Percentiles rank a stretch among this genome's conserved stretches.
Conservation (phyloP, 1,284 basidiomycete genomes). For the Fomitiporia mediterranea region DNA sequence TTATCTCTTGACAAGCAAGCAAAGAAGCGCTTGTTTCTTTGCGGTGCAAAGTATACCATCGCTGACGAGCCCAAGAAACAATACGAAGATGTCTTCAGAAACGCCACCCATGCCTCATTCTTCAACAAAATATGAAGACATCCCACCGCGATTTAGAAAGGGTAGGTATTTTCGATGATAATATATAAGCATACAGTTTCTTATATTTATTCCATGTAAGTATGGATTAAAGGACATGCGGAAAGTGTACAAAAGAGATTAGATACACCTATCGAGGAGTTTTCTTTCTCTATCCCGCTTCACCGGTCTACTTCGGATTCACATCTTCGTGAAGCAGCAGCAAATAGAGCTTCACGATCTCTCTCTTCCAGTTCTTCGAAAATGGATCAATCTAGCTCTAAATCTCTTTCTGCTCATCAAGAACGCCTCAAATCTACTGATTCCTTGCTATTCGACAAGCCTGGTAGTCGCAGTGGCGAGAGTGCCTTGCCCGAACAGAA, state of each 20-base stretch:
- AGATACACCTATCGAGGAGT: conserved; percentile 5
- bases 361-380: neutral
- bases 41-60: too few relatives aligned
- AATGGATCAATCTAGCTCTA: neutral
- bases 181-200: neutral
- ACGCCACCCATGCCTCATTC: conserved; percentile 13
- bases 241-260: conserved; percentile 12
- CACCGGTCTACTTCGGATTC: conserved; percentile 2
- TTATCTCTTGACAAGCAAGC: too few relatives aligned
- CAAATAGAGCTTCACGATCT: neutral
- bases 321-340: neutral
- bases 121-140: conserved; percentile 16
- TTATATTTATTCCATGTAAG: neutral
- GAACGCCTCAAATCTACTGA: neutral
- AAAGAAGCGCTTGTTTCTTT: too few relatives aligned
- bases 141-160: conserved; percentile 17
- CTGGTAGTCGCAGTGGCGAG: neutral
- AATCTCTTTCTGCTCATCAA: neutral
- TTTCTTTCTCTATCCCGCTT: conserved; percentile 3
- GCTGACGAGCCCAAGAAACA: too few relatives aligned
- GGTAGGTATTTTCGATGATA: neutral
- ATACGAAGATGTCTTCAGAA: conserved; percentile 3
- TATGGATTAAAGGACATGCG: conserved; percentile 13
- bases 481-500: neutral
- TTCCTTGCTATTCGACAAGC: neutral